Evolutionary conservation across 1,139 yeast species (phyloP).

Genomic region (Magnusiomyces magnusii): DNA sequence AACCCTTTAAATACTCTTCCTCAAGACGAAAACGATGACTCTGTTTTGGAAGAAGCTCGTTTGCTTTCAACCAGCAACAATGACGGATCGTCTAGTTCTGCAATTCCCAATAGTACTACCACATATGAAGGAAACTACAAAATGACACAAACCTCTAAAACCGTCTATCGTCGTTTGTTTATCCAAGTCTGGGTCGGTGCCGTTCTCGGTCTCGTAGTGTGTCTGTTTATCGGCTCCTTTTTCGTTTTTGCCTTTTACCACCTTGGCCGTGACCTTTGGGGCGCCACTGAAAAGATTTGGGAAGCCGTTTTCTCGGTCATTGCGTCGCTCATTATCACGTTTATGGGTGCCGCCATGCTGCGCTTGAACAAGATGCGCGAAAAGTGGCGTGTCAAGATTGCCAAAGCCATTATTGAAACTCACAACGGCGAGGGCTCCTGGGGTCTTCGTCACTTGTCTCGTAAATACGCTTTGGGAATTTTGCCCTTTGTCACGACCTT

Average conservation of each 20-base stretch:
- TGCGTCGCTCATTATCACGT: conserved; percentile 72
- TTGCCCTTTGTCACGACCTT: conserved; percentile 77
- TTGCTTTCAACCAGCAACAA: not conserved
- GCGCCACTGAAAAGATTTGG: conserved; percentile 80
- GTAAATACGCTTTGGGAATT: conserved; percentile 68
- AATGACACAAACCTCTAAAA: not conserved
- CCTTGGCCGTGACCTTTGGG: conserved; percentile 74
- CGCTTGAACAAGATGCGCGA: conserved; percentile 80
- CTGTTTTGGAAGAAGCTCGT: not conserved
- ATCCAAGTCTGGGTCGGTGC: conserved; percentile 87
- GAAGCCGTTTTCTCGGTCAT: conserved; percentile 81
- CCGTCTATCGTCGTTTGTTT: conserved; percentile 34
- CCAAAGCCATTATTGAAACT: conserved; percentile 41
- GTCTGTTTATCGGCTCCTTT: conserved; percentile 66
- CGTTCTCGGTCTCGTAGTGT: conserved; percentile 58
- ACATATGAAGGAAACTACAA: not conserved
- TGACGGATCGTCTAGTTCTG: not conserved
- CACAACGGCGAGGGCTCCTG: conserved; percentile 26
- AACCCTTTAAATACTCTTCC: not conserved
- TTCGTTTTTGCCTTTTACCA: conserved; percentile 71
- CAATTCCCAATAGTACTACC: not conserved
- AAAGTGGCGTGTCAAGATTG: conserved; percentile 75
- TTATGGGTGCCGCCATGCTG: conserved; percentile 84
- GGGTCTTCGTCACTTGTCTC: conserved; percentile 29
- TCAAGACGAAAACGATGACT: not conserved